These are phyloP conservation scores for Apiospora sp. DNA, from an alignment of 2,329 filamentous ascomycete species.

Conservation along the genomic window DNA sequence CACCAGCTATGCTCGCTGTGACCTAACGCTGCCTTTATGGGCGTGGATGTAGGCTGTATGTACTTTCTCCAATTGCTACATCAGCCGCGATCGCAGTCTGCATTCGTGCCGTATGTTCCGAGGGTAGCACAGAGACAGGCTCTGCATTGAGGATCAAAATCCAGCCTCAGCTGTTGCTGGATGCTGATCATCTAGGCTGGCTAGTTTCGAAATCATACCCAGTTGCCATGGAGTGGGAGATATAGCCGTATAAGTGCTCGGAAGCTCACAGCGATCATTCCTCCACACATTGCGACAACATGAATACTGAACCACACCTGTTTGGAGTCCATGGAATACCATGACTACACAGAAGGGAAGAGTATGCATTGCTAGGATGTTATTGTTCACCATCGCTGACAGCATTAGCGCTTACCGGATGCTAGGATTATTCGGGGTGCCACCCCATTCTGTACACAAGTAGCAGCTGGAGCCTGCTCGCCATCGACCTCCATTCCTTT, in stretches of 20 bases:
- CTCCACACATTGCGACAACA: not conserved
- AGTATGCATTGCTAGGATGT: not conserved
- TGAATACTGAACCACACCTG: not conserved
- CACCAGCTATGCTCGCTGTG: not conserved
- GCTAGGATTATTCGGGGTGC: not conserved
- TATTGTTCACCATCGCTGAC: not conserved
- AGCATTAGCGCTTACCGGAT: constrained; percentile 3
- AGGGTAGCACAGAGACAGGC: not conserved
- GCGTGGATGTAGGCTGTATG: not conserved
- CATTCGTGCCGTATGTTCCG: not conserved
- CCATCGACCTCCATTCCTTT: not conserved
- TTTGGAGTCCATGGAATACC: not conserved
- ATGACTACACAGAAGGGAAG: not conserved
- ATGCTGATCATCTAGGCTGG: not conserved
- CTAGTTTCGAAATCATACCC: not conserved
- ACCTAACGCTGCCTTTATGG: not conserved
- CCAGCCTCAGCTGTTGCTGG: not conserved
- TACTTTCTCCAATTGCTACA: not conserved
- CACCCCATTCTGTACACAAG: not conserved
- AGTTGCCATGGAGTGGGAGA: not conserved
- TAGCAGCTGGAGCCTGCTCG: not conserved
- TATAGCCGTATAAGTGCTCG: not conserved
- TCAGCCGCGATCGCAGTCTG: not conserved
- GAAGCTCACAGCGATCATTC: not conserved
- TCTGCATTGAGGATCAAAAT: not conserved